Evolutionary conservation across 345 rosid species (phyloP).

Genomic region (Populus deltoides): DNA sequence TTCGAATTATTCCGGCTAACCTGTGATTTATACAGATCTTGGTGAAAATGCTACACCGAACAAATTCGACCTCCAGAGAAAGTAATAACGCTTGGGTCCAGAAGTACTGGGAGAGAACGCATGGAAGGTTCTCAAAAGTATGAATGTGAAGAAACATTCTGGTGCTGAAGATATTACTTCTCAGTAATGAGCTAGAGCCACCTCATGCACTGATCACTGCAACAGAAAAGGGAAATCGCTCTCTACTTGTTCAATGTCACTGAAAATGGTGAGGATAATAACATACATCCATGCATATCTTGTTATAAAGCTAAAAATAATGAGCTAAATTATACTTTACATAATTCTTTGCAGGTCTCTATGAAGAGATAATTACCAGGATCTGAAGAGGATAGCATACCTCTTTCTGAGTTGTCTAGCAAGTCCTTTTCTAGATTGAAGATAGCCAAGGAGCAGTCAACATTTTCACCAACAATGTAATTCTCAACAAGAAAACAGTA

Average conservation of each 20-base stretch:
- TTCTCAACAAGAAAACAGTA: background rate
- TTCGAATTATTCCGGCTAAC: background rate
- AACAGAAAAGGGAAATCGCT: slow-evolving; percentile 93
- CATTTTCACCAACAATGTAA: background rate
- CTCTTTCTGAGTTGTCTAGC: slow-evolving; percentile 76
- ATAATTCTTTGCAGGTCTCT: slow-evolving; percentile 54
- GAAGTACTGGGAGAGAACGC: slow-evolving; percentile 87
- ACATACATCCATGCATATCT: background rate
- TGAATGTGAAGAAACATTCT: slow-evolving; percentile 56
- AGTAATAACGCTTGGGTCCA: slow-evolving; percentile 92
- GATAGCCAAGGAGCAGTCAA: background rate
- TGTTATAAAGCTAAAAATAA: background rate
- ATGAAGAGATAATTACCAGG: slow-evolving; percentile 89
- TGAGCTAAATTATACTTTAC: background rate
- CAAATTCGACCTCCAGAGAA: slow-evolving; percentile 82
- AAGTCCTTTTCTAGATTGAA: background rate
- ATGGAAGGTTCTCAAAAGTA: slow-evolving; percentile 80
- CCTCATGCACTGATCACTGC: slow-evolving; percentile 89
- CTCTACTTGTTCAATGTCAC: slow-evolving; percentile 75
- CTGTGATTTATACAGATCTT: slow-evolving; percentile 43
- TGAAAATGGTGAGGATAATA: slow-evolving; percentile 50
- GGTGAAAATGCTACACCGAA: slow-evolving; percentile 67
- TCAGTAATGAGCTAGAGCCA: slow-evolving; percentile 86
- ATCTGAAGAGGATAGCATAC: slow-evolving; percentile 78
- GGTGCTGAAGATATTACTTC: slow-evolving; percentile 83